Percentiles rank a stretch among this genome's conserved stretches.
phyloP scores from a whole-genome alignment of 345 rosid species.

The Salix dunnii region DNA sequence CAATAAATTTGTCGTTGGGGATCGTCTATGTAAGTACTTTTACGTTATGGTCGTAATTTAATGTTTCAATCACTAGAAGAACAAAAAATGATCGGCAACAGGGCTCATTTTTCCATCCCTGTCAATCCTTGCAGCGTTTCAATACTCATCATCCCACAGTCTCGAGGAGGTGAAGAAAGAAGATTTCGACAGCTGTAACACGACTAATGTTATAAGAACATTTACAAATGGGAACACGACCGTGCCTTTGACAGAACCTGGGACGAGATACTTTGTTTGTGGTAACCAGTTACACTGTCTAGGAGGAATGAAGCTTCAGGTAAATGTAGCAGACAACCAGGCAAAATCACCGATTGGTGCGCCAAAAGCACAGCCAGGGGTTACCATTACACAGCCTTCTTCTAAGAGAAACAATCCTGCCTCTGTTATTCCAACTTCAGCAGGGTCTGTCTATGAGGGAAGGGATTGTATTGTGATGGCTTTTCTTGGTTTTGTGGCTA shows the following conservation, averaged over 20 bases:
- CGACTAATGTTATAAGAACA: conserved; percentile 40
- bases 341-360: conserved; percentile 45
- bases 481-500: conserved; percentile 15
- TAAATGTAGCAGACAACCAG: conserved; percentile 38
- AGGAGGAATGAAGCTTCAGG: conserved; percentile 79
- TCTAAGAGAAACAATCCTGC: conserved; percentile 51
- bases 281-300: conserved; percentile 71
- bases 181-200: conserved; percentile 53
- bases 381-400: conserved; percentile 13
- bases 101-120: neutral
- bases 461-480: conserved; percentile 20
- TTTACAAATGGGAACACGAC: conserved; percentile 81
- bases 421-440: conserved; percentile 38
- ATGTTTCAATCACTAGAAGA: neutral
- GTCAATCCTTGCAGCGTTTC: conserved; percentile 45
- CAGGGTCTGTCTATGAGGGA: conserved; percentile 9
- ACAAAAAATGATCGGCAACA: neutral
- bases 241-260: conserved; percentile 50
- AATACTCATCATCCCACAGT: conserved; percentile 57
- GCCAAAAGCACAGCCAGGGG: conserved; percentile 40
- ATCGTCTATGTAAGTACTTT: conserved; percentile 50
- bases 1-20: conserved; percentile 76
- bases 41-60: neutral
- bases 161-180: conserved; percentile 54
- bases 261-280: conserved; percentile 52